Evolutionary conservation across 345 rosid species (phyloP).

Genomic region (Salix viminalis): DNA sequence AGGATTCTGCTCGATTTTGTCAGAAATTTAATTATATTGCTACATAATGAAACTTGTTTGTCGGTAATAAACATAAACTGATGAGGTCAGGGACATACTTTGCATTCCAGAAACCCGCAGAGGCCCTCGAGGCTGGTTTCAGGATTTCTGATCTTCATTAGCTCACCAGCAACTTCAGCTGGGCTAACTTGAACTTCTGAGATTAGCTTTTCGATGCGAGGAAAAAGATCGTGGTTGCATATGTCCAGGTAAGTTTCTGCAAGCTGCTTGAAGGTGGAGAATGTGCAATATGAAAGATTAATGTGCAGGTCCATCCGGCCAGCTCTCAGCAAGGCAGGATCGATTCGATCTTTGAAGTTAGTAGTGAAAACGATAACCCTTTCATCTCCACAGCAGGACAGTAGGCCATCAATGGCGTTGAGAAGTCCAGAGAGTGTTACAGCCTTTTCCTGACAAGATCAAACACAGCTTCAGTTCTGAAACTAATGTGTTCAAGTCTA

Average conservation of each 20-base stretch:
- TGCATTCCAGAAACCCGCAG: conserved; percentile 26
- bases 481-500: no score
- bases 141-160: conserved; percentile 29
- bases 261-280: conserved; percentile 40
- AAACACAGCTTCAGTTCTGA: not conserved
- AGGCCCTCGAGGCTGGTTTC: conserved; percentile 18
- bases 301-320: conserved; percentile 48
- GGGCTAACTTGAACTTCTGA: conserved; percentile 28
- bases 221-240: conserved; percentile 20
- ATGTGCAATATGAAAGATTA: conserved; percentile 35
- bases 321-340: conserved; percentile 38
- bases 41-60: no score
- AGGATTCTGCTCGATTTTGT: no score
- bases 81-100: conserved; percentile 16
- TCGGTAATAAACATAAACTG: not conserved
- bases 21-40: no score
- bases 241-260: conserved; percentile 32
- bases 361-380: conserved; percentile 48
- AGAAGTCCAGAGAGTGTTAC: conserved; percentile 39
- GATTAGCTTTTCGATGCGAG: conserved; percentile 23
- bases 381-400: conserved; percentile 46
- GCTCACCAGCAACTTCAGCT: conserved; percentile 42
- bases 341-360: conserved; percentile 37
- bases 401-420: conserved; percentile 39
- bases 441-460: not conserved